Conservation (phyloP, 352 stramenopile genomes). For the Phytophthora macrochlamydospora region DNA sequence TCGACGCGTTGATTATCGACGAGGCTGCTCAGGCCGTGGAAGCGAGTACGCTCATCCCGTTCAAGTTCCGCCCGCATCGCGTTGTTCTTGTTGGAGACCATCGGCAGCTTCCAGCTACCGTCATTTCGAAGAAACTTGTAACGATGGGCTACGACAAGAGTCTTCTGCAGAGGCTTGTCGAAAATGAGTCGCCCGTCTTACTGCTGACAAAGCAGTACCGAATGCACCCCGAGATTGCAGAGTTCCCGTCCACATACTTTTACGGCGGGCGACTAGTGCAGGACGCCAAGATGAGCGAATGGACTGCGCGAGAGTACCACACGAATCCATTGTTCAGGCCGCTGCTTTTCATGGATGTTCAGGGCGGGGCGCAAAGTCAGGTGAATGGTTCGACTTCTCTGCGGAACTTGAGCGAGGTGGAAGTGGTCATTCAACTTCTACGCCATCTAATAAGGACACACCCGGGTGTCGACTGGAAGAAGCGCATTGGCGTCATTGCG, state of each 20-base stretch:
- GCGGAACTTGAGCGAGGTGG: constrained; percentile 80
- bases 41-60: constrained; percentile 96
- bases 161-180: constrained; percentile 96
- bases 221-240: constrained; percentile 96
- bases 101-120: constrained; percentile 96
- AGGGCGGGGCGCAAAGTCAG: constrained; percentile 63
- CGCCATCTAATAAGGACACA: constrained; percentile 90
- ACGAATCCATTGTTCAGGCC: constrained; percentile 50
- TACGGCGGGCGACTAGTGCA: constrained; percentile 94
- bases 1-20: constrained; percentile 97
- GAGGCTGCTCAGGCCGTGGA: constrained; percentile 98
- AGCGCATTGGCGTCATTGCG: constrained; percentile 97
- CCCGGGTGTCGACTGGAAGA: constrained; percentile 64
- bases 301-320: constrained; percentile 73
- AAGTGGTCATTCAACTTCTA: constrained; percentile 86
- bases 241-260: constrained; percentile 95
- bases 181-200: constrained; percentile 67
- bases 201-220: constrained; percentile 97
- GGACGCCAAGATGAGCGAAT: constrained; percentile 77
- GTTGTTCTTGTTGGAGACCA: constrained; percentile 95
- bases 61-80: constrained; percentile 89
- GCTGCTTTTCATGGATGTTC: constrained; percentile 75
- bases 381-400: constrained; percentile 76
- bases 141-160: constrained; percentile 92
- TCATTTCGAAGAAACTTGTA: constrained; percentile 92